A percentile compares a stretch with the other conserved stretches of the same genome.
Conservation (phyloP, 78 protist species). For the Goniomonas avonlea region DNA sequence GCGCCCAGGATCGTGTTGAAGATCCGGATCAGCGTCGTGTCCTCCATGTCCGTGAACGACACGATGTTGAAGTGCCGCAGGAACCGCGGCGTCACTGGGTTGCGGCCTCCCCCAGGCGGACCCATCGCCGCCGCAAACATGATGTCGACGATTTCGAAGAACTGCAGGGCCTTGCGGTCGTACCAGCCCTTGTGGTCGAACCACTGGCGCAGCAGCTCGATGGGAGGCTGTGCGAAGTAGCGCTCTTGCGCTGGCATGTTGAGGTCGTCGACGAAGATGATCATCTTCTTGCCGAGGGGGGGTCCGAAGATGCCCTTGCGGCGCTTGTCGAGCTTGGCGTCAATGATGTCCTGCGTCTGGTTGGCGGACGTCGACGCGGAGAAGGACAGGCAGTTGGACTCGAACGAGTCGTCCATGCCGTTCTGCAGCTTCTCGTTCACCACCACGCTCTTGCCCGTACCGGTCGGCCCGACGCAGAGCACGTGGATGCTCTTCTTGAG, state of each 20-base stretch:
- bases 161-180: constrained; percentile 43
- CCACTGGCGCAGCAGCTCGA: constrained; percentile 73
- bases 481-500: constrained; percentile 3
- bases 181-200: constrained; percentile 73
- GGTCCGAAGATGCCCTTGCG: constrained; percentile 62
- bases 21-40: constrained; percentile 39
- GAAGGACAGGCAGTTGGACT: constrained; percentile 40
- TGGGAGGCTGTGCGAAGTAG: constrained; percentile 68
- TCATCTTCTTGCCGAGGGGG: constrained; percentile 43
- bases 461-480: constrained; percentile 65
- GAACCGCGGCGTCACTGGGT: constrained; percentile 60
- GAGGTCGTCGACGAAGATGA: constrained; percentile 71
- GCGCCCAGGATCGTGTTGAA: constrained; percentile 51
- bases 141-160: constrained; percentile 39
- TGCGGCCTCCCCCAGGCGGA: constrained; percentile 82
- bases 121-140: constrained; percentile 66
- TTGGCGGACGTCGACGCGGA: constrained; percentile 68
- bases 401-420: constrained; percentile 22
- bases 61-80: constrained; percentile 73
- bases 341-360: constrained; percentile 63
- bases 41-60: constrained; percentile 57
- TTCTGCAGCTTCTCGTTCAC: constrained; percentile 41
- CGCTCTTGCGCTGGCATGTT: constrained; percentile 73
- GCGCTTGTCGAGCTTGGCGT: constrained; percentile 49
- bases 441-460: constrained; percentile 73